Evolutionary conservation across 371 early-diverging fungal species (phyloP), one percentile per base, ranked within the genome.

Genomic region (Mortierella sp.): DNA sequence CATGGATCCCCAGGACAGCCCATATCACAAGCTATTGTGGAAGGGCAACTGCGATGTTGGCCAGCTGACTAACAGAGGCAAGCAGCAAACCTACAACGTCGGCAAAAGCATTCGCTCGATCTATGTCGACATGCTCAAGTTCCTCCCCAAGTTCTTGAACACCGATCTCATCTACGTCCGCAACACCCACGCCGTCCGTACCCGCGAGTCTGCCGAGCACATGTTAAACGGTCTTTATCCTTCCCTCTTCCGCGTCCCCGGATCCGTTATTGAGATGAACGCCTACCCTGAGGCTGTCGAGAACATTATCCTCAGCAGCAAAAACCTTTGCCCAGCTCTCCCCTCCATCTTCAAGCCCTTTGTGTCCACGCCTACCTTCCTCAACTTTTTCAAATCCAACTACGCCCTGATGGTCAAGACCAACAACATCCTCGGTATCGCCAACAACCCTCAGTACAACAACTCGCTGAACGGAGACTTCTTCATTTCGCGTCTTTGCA

Each of bases 121-220:
- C 51, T 92, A 91, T 32, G 85, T 92, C 7, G 85, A 91, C 70
- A 83, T 91, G 83, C 76, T 91, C 32, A 83, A 84, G 7, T 89
- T 88, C 68, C 74, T 91, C 29, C 73, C 88, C 49, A 48, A n/a
- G 10, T 44, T 48, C n/a, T 41, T 71, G 27, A 48, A 80, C 32
- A 29, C 49, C 41, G 32, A 73, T 11, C 73, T 71, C 24, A 74
- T 90, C 3, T 83, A 84, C 35, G 74, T 88, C 21, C 76, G 92
- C 24, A 85, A 85, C 16, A 90, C 89, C 5, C 72, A 88, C 56
- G 55, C 77, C n/a, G 82, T 88, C 87, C 90, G 92, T 41, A 92
- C 92, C 7, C 78, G 89, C 27, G 83, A 89, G 60, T 90, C 92
- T 12, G 91, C 85, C 11, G 81, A 88, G 74, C 79, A 83, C 58